Conservation (phyloP, 1,284 basidiomycete genomes). For the Ustilago bromivora region DNA sequence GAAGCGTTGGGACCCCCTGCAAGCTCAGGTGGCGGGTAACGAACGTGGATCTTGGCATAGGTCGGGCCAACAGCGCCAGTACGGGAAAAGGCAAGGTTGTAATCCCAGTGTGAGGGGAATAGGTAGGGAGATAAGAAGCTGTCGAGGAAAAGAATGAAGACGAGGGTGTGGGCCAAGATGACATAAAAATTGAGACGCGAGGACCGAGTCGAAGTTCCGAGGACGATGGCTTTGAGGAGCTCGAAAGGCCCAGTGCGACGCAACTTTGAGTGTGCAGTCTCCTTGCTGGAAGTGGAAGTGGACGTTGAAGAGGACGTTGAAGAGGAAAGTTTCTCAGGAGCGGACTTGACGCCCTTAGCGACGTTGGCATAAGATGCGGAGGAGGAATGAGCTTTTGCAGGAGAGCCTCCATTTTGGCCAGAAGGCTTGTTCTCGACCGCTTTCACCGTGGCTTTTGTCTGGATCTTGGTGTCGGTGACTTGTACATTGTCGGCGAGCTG, state of each 20-base stretch:
- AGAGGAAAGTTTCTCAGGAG: not conserved
- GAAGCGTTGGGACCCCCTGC: conserved; percentile 29
- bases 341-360: conserved; percentile 29
- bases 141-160: conserved; percentile 63
- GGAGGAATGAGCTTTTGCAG: conserved; percentile 13
- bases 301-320: not conserved
- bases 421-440: conserved; percentile 36
- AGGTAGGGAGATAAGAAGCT: conserved; percentile 64
- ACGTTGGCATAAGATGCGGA: conserved; percentile 40
- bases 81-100: conserved; percentile 64
- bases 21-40: conserved; percentile 64
- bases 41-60: conserved; percentile 61
- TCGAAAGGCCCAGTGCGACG: conserved; percentile 26
- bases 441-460: conserved; percentile 33
- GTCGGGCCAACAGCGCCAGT: conserved; percentile 62
- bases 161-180: conserved; percentile 56
- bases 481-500: conserved; percentile 49
- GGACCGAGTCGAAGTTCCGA: conserved; percentile 57
- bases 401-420: conserved; percentile 17
- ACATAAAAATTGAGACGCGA: conserved; percentile 53
- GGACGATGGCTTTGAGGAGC: conserved; percentile 41
- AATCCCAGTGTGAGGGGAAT: conserved; percentile 67
- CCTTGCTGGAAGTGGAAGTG: not conserved
- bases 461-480: conserved; percentile 38
- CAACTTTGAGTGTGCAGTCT: conserved; percentile 16